A percentile compares a stretch with the other conserved stretches of the same genome.
Evolutionary conservation across 2,329 filamentous ascomycete species (phyloP).

Genomic region (Capronia americana): DNA sequence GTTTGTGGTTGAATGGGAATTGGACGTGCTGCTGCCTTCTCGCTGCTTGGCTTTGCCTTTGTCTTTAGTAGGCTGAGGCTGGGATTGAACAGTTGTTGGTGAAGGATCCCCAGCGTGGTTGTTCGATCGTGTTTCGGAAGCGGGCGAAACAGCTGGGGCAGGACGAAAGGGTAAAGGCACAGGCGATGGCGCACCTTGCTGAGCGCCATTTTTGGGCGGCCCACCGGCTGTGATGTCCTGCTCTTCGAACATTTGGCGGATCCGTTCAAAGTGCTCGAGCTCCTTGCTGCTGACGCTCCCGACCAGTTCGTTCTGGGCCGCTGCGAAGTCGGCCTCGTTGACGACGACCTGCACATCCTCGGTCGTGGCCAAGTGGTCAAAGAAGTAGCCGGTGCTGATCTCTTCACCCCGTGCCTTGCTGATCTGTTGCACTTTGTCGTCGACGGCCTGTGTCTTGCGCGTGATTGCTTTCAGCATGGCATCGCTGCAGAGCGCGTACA

Average conservation of each 20-base stretch:
- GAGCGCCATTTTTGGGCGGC: slow-evolving; percentile 45
- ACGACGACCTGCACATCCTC: slow-evolving; percentile 89
- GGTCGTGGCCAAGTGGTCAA: slow-evolving; percentile 84
- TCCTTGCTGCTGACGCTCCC: slow-evolving; percentile 93
- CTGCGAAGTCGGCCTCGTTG: slow-evolving; percentile 83
- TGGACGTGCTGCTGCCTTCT: slow-evolving; percentile 22
- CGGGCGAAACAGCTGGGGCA: slow-evolving; percentile 5
- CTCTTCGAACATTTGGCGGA: slow-evolving; percentile 80
- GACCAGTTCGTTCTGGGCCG: slow-evolving; percentile 83
- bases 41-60: slow-evolving; percentile 39
- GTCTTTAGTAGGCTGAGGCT: slow-evolving; percentile 18
- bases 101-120: slow-evolving; percentile 5
- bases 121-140: slow-evolving; percentile 2
- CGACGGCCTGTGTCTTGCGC: slow-evolving; percentile 81
- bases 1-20: slow-evolving; percentile 4
- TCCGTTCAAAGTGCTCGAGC: slow-evolving; percentile 85
- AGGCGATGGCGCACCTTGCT: slow-evolving; percentile 37
- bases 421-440: slow-evolving; percentile 77
- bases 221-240: slow-evolving; percentile 44
- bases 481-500: slow-evolving; percentile 96
- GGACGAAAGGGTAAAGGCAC: slow-evolving; percentile 40
- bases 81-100: slow-evolving; percentile 9
- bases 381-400: slow-evolving; percentile 90
- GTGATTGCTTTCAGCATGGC: slow-evolving; percentile 99
- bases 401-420: slow-evolving; percentile 48